Base-by-base conservation (phyloP, 2,329 filamentous ascomycete species). In the Exophiala sp. region DNA sequence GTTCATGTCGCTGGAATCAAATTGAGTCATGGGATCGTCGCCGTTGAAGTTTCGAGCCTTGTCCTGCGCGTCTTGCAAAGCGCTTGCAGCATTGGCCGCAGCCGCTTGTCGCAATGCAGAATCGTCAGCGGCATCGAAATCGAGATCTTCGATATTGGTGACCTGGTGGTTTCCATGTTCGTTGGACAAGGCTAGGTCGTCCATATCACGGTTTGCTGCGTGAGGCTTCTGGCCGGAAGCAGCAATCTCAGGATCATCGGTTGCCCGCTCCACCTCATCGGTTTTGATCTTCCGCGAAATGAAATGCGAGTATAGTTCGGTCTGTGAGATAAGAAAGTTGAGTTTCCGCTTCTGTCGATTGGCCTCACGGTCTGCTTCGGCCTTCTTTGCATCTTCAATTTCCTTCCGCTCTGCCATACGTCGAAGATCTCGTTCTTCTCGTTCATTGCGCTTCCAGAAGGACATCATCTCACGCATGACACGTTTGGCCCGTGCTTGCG, bases 231-330 rank as follows among this genome's bases (percentile, higher is more conserved):
- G 53, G 10, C 50, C 61, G 2, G 78, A 75, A 0, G 75, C 74
- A 16, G 81, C 80, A 46, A 87, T 85, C 44, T 88, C 86, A 6
- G 84, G 84, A 66, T 91, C 90, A 65, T 94, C 89, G 18, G 90
- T 94, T 45, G 89, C 92, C 55, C 87, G 81, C 73, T 99, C 91
- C 44, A 96, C 90, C 68, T 97, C 91, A 63, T 94, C 88, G 1
- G 92, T 97, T 76, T 96, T 96, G 74, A 97, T 95, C 78, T 99
- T 99, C 77, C 96, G 95, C 70, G 94, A 92, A 65, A 99, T 96
- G 72, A 99, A 99, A 78, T 99, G 94, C 39, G 92, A 97, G 78
- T 99, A 99, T 47, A 99, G 81, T 70, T 99, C 94, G 1, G 94
- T 99, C 75, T 99, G 94, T 1, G 92, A 96, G 71, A 99, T 99